These are phyloP conservation scores for Barnettozyma salicaria DNA, from an alignment of 805 yeast species.

Conservation along the genomic window DNA sequence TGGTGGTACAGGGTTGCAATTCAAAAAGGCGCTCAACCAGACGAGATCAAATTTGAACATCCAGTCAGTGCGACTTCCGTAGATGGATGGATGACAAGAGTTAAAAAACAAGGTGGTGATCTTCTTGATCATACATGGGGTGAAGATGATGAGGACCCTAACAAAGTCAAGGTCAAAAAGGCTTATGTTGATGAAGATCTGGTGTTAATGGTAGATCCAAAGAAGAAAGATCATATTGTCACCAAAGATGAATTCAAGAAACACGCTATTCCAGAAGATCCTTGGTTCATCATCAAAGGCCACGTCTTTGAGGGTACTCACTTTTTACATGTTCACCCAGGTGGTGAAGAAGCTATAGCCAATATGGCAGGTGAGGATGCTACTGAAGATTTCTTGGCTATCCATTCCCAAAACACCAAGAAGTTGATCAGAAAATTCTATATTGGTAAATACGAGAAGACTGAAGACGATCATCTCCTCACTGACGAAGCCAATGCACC, in stretches of 20 bases:
- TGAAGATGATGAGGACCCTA: constrained; percentile 20
- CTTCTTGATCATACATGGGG: constrained; percentile 30
- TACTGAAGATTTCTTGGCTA: constrained; percentile 30
- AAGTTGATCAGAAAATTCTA: constrained; percentile 25
- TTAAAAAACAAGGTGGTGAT: constrained; percentile 29
- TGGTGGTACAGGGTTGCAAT: constrained; percentile 34
- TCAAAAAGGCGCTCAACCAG: constrained; percentile 11
- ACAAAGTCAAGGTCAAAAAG: constrained; percentile 4
- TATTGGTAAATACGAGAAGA: constrained; percentile 19
- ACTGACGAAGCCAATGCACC: not conserved
- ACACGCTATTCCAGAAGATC: constrained; percentile 11
- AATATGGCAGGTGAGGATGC: constrained; percentile 27
- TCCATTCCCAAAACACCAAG: constrained; percentile 30
- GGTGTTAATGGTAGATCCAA: constrained; percentile 27
- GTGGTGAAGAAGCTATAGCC: constrained; percentile 25
- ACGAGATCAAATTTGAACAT: constrained; percentile 24
- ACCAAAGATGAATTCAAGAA: constrained; percentile 8
- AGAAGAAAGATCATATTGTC: constrained; percentile 11
- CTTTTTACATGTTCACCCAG: constrained; percentile 31
- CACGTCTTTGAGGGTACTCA: constrained; percentile 32
- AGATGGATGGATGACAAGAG: constrained; percentile 35
- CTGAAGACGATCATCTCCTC: not conserved
- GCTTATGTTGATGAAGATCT: constrained; percentile 24
- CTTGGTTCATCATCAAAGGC: constrained; percentile 30
- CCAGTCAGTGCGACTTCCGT: constrained; percentile 24